Evolutionary conservation across 2,329 filamentous ascomycete genomes (phyloP), one percentile per base, ranked within the genome.

Genomic region (Botrytis cinerea): DNA sequence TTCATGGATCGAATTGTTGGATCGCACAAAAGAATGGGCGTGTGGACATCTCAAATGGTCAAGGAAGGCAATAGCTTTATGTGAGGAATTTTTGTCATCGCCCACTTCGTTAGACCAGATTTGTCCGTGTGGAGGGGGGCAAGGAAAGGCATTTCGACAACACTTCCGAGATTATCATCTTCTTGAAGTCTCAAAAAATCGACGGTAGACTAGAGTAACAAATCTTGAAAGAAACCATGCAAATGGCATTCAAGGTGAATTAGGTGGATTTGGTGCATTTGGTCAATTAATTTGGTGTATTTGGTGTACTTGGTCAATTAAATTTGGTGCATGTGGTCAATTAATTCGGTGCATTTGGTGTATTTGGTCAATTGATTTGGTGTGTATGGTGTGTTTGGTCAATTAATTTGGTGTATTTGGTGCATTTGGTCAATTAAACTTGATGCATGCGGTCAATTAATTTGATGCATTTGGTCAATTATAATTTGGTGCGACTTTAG

Each of bases 101-200:
- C 20, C 32, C 32, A 12, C 57, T 60, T 60, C 20, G 18, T 60
- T 60, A 60, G 20, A 60, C 4, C 32, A 38, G 32, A 60, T 60
- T 60, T 60, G 20, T 60, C 32, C 32, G 22, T 60, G 20, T 60
- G 32, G 32, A 60, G 32, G 20, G 32, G 32, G 20, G 57, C 32
- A 60, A 60, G 32, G 32, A 60, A 60, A 60, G 57, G 57, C 32
- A 60, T 60, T 60, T 60, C 20, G 32, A 32, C 59, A 61, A 61
- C 20, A 61, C 32, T 38, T 61, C 32, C 59, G 59, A n/a, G 32
- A 61, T 14, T 61, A 38, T 61, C 32, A 61, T 61, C 32, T 35
- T 60, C 7, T 38, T 61, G 32, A 61, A 61, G 9, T 61, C 59
- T 61, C 18, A 40, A 22, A 25, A 20, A 38, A 61, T 38, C 35